Base-by-base conservation (phyloP, 352 stramenopile species). In the Achlya hypogyna region DNA sequence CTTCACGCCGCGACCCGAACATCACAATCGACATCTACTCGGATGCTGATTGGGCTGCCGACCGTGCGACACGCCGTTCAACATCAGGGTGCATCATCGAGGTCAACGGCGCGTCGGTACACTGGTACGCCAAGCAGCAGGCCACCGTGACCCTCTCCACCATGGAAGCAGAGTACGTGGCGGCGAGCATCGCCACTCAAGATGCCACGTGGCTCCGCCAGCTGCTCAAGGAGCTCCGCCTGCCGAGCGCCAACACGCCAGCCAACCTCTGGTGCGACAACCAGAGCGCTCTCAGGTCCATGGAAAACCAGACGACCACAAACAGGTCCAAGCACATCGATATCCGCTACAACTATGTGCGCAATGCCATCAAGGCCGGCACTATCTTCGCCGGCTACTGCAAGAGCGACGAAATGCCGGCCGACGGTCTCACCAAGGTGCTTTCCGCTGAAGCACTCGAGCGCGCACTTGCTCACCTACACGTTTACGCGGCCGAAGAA, bases 331-430 rank as follows among this genome's bases (percentile, higher is more conserved):
- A 77, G 60, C 65, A 77, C 59, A 77, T 77, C 43, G 72, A 74
- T 34, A 71, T 62, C 63, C 71, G 51, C 8, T 71, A 73, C 40
- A 59, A 74, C 31, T 56, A 69, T 58, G 71, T 74, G 35, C 65
- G 65, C 34, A 69, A 74, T 29, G 69, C 72, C 59, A 38, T 75
- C 51, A 74, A 77, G 20, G 40, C 54, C 31, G 58, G 65, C 35
- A 49, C 65, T 9, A 70, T 72, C 51, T 38, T 80, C 76, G 69
- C 66, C 70, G 67, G 72, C 67, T 66, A 74, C 65, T 62, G 76
- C 73, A 28, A 72, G 74, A 73, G 63, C 1, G 0, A 23, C 23
- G 20, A 49, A 5, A 72, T 63, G 14, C 34, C 56, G 14, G 67
- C 69, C 16, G 71, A 72, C 43, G 25, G 64, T 28, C 8, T 74